Conservation (phyloP, 164 flowering plant genomes). For the Umbilicus rupestris region DNA sequence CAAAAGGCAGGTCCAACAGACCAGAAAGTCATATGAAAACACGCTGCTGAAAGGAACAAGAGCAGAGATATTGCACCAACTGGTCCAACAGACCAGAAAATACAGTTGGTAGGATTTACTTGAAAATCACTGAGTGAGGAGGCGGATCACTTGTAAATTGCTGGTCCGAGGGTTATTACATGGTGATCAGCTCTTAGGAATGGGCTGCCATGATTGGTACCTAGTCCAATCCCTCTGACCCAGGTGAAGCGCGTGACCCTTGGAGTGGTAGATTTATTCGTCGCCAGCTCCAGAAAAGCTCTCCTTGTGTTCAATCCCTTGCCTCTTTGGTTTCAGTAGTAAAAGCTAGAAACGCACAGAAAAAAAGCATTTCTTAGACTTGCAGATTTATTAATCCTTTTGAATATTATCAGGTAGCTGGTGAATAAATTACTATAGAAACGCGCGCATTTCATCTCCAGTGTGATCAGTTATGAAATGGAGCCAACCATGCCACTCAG, state of each 20-base stretch:
- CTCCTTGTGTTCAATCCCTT: constrained; percentile 76
- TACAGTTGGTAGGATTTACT: background rate
- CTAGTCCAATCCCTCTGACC: constrained; percentile 94
- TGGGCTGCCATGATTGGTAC: constrained; percentile 85
- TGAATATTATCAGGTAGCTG: background rate
- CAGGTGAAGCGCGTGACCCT: constrained; percentile 89
- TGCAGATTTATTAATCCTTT: background rate
- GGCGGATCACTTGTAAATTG: background rate
- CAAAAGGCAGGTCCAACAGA: too few species aligned
- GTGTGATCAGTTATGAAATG: constrained; percentile 90
- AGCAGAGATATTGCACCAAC: background rate
- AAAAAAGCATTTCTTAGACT: background rate
- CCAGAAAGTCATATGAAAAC: too few species aligned
- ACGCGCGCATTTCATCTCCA: constrained; percentile 70
- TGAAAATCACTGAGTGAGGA: background rate
- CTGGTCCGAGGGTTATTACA: too few species aligned
- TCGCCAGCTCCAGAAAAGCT: constrained; percentile 95
- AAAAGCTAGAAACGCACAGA: constrained; percentile 45
- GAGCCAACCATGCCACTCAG: constrained; percentile 99
- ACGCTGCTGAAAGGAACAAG: too few species aligned
- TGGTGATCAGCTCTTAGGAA: constrained; percentile 20
- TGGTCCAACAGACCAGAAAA: background rate
- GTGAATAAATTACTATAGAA: too few species aligned
- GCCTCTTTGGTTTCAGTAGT: constrained; percentile 77
- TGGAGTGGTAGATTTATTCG: constrained; percentile 82